phyloP scores from a whole-genome alignment of 202 grass and related monocot species.

The Setaria viridis region DNA sequence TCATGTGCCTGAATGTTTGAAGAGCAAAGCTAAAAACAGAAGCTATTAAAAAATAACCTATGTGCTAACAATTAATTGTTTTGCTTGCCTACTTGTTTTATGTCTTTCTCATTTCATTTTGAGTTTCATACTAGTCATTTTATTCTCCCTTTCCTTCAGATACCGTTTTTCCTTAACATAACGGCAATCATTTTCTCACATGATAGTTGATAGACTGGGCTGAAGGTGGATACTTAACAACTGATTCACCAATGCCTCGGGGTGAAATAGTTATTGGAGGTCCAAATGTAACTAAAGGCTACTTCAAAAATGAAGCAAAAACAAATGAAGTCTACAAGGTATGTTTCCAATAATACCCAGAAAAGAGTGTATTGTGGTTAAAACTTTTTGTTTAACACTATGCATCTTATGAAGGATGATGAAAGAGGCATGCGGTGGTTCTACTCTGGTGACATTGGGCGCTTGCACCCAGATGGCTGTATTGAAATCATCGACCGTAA shows the following conservation, averaged over 20 bases:
- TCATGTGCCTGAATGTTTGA: neutral
- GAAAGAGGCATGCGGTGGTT: conserved; percentile 92
- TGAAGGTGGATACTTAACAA: conserved; percentile 85
- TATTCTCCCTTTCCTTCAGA: neutral
- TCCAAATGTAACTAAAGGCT: conserved; percentile 86
- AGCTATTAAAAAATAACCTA: neutral
- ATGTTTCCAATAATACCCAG: conserved; percentile 19
- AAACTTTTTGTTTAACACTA: conserved; percentile 3
- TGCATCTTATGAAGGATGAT: conserved; percentile 63
- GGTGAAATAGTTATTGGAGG: conserved; percentile 95
- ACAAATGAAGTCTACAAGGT: conserved; percentile 96
- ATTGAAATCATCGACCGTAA: conserved; percentile 96
- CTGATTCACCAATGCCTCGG: conserved; percentile 86
- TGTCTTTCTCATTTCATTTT: neutral
- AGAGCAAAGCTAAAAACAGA: neutral
- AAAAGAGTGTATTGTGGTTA: neutral
- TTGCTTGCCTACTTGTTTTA: neutral
- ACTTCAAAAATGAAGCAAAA: conserved; percentile 91
- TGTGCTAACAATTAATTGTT: neutral
- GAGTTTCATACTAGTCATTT: neutral
- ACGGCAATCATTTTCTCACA: conserved; percentile 29
- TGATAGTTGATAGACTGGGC: conserved; percentile 86
- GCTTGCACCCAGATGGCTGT: conserved; percentile 87
- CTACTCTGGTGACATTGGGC: conserved; percentile 88
- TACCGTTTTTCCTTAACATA: conserved; percentile 22